phyloP scores from a whole-genome alignment of 495 filamentous ascomycete genomes.

The Penicillium turbatum region DNA sequence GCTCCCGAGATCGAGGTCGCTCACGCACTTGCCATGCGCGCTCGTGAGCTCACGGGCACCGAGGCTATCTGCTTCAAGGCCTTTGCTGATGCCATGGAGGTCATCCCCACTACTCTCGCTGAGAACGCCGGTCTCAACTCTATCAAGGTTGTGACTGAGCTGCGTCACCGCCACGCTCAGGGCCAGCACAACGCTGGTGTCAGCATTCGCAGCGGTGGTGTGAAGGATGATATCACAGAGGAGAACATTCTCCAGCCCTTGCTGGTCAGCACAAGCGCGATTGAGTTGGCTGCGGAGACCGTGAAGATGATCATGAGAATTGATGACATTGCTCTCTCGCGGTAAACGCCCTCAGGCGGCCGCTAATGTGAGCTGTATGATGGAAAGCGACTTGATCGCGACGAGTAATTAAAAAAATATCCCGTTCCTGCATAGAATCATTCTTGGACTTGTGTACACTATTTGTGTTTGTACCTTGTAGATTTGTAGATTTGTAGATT shows the following conservation, averaged over 20 bases:
- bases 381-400: conserved; percentile 26
- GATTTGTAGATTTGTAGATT: no score
- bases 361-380: conserved; percentile 28
- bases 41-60: conserved; percentile 79
- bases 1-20: conserved; percentile 95
- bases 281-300: conserved; percentile 94
- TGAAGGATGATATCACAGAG: conserved; percentile 89
- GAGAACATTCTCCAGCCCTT: conserved; percentile 97
- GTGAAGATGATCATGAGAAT: conserved; percentile 99
- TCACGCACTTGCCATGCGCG: conserved; percentile 69
- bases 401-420: conserved; percentile 34
- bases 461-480: not conserved
- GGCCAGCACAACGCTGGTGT: conserved; percentile 95
- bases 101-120: conserved; percentile 92
- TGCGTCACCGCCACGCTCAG: conserved; percentile 87
- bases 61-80: conserved; percentile 98
- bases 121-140: conserved; percentile 97
- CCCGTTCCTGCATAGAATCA: conserved; percentile 22
- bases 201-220: conserved; percentile 93
- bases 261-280: conserved; percentile 92
- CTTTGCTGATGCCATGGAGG: conserved; percentile 96
- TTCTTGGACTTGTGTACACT: not conserved
- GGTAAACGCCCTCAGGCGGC: conserved; percentile 36
- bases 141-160: conserved; percentile 97
- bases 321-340: conserved; percentile 80